Percentiles rank a stretch among this genome's conserved stretches.
phyloP scores from a whole-genome alignment of 164 flowering plant genomes.

The Taxillus chinensis region DNA sequence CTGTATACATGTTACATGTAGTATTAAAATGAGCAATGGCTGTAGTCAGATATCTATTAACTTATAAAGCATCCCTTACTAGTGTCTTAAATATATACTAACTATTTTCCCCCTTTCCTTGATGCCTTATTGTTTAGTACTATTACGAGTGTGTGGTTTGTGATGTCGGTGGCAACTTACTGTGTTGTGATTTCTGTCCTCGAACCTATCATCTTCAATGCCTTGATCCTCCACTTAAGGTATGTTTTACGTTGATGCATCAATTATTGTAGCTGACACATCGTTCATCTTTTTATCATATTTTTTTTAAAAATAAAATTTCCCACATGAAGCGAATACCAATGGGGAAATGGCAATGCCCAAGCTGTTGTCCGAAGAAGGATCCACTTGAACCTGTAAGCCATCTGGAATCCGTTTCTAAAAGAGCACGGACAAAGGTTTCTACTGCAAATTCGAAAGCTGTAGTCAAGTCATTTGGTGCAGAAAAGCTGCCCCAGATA shows the following conservation, averaged over 20 bases:
- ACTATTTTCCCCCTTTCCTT: neutral
- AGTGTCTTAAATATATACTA: neutral
- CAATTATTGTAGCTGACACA: neutral
- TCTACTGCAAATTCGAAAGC: conserved; percentile 27
- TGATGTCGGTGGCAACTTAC: conserved; percentile 90
- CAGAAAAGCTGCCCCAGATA: conserved; percentile 30
- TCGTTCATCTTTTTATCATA: neutral
- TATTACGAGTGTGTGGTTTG: conserved; percentile 92
- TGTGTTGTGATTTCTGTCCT: conserved; percentile 95
- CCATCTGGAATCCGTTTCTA: conserved; percentile 37
- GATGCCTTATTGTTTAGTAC: conserved; percentile 44
- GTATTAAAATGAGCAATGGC: too few relatives aligned
- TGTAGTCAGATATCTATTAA: too few relatives aligned
- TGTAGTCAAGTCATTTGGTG: conserved; percentile 27
- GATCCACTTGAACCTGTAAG: conserved; percentile 32
- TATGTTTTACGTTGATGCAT: conserved; percentile 17
- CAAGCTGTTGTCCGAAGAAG: conserved; percentile 43
- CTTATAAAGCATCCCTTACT: neutral
- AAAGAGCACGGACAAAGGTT: conserved; percentile 53
- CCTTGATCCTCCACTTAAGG: conserved; percentile 96
- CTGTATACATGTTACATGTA: too few relatives aligned
- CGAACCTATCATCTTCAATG: conserved; percentile 91
- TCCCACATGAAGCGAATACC: conserved; percentile 57
- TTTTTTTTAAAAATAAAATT: too few relatives aligned
- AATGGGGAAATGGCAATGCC: conserved; percentile 85